phyloP scores from a whole-genome alignment of 2,329 filamentous ascomycete genomes.

The Penicillium polonicum region DNA sequence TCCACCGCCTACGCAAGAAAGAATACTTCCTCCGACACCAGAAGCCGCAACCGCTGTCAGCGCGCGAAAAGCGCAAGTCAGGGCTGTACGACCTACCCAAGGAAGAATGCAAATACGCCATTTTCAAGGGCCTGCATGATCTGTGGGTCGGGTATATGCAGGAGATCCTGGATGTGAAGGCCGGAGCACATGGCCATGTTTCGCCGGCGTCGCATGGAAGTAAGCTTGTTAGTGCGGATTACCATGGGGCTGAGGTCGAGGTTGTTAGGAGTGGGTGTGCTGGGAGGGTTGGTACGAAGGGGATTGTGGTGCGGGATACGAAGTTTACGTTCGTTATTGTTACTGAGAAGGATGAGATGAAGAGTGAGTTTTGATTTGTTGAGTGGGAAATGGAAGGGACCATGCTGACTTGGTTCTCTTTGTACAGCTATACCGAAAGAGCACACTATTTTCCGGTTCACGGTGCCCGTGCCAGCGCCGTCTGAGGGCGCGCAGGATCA shows the following conservation, averaged over 20 bases:
- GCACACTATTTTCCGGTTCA: constrained; percentile 78
- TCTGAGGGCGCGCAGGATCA: constrained; percentile 18
- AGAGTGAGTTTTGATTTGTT: constrained; percentile 49
- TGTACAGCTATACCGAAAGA: constrained; percentile 75
- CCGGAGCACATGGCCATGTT: constrained; percentile 37
- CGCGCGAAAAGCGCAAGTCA: constrained; percentile 70
- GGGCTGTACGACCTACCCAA: constrained; percentile 73
- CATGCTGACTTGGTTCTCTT: not conserved
- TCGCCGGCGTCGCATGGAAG: constrained; percentile 55
- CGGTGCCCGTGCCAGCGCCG: constrained; percentile 54
- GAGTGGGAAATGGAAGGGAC: not conserved
- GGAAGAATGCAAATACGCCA: constrained; percentile 65
- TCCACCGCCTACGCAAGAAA: constrained; percentile 49
- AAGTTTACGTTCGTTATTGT: constrained; percentile 84
- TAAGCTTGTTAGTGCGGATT: constrained; percentile 81
- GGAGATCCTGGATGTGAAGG: constrained; percentile 68
- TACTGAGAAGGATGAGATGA: constrained; percentile 67
- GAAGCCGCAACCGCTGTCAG: constrained; percentile 70
- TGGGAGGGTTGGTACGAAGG: constrained; percentile 75
- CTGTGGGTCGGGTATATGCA: constrained; percentile 85
- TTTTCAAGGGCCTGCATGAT: constrained; percentile 73
- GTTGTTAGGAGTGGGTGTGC: constrained; percentile 80
- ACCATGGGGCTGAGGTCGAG: constrained; percentile 80
- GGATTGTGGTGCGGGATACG: constrained; percentile 86
- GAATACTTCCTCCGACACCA: constrained; percentile 48